Base-by-base conservation (phyloP, 2,329 filamentous ascomycete species). In the Ceratocystis smalleyi region DNA sequence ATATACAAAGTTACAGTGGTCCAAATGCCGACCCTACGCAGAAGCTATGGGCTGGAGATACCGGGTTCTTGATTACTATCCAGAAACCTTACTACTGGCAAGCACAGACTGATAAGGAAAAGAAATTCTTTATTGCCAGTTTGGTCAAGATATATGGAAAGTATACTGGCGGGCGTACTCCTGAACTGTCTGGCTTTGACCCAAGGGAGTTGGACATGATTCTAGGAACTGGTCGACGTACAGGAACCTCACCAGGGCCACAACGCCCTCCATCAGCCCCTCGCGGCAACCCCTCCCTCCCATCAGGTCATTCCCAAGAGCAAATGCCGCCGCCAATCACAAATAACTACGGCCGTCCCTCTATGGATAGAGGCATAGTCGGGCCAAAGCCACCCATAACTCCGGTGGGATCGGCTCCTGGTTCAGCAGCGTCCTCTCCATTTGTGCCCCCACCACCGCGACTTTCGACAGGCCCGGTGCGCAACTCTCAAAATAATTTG, bases 1-100 rank as follows among this genome's bases (percentile, higher is more conserved):
- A 82, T 57, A 88, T 99, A 68, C 88, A 95, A 73, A 94, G 90
- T 30, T 97, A 86, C 71, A 86, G 84, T 5, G 80, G 85, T 54
- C 74, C 83, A 22, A 75, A 78, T 73, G 71, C 82, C 78, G 71
- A 78, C 74, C 69, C 86, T 68, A 72, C 82, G 77, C 69, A 81
- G 79, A 74, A 87, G 81, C 75, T 87, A 72, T 95, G 89, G 88
- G 92, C 90, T 24, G 86, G 87, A 62, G 86, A 86, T 65, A 83
- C 84, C 55, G 94, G 94, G 17, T 97, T 99, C 72, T 79, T 87
- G 30, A 89, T 97, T 61, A 94, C 86, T 1, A 82, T 99, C 32
- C 87, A 88, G 30, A 99, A 99, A 74, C 88, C 91, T 0, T 99
- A 99, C 75, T 99, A 94, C 74, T 99, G 94, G 94, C 85, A 95